Conservation (phyloP, 352 stramenopile species). For the Phytopythium sindhum region DNA sequence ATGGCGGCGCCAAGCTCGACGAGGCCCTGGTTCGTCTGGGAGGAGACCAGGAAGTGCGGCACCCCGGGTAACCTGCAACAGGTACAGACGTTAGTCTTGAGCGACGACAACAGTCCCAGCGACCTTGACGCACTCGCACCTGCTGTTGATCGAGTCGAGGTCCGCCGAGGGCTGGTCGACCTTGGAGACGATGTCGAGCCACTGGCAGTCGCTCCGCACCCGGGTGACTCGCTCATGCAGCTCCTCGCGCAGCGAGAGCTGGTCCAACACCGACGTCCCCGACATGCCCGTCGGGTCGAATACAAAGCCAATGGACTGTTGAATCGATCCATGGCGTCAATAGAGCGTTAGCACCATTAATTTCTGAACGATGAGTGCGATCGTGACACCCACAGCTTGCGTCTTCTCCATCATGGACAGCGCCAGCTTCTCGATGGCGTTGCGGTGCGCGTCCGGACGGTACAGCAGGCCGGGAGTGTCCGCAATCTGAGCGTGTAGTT, state of each 20-base stretch:
- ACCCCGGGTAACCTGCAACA: conserved; percentile 19
- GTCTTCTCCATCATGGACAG: conserved; percentile 79
- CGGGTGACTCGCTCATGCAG: conserved; percentile 44
- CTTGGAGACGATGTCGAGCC: conserved; percentile 87
- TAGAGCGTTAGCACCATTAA: background rate
- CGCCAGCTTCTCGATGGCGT: conserved; percentile 71
- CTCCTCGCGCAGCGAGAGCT: conserved; percentile 72
- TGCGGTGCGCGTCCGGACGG: conserved; percentile 55
- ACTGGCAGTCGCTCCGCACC: conserved; percentile 45
- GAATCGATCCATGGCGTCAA: background rate
- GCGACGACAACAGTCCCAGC: too few species aligned
- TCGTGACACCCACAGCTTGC: conserved; percentile 37
- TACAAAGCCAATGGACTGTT: conserved; percentile 78
- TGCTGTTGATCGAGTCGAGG: conserved; percentile 26
- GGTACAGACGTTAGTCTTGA: background rate
- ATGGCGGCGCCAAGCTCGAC: conserved; percentile 53
- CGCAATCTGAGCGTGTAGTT: conserved; percentile 45
- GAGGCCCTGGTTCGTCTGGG: conserved; percentile 76
- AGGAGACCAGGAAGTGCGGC: conserved; percentile 42
- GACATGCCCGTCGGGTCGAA: conserved; percentile 73
- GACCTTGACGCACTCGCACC: conserved; percentile 16
- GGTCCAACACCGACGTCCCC: conserved; percentile 56
- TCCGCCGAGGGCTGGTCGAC: conserved; percentile 61
- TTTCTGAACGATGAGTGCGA: conserved; percentile 1
- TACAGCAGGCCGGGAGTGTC: conserved; percentile 76